Evolutionary conservation across 768 basidiomycete genomes (phyloP).

Genomic region (Hypsizygus marmoreus): DNA sequence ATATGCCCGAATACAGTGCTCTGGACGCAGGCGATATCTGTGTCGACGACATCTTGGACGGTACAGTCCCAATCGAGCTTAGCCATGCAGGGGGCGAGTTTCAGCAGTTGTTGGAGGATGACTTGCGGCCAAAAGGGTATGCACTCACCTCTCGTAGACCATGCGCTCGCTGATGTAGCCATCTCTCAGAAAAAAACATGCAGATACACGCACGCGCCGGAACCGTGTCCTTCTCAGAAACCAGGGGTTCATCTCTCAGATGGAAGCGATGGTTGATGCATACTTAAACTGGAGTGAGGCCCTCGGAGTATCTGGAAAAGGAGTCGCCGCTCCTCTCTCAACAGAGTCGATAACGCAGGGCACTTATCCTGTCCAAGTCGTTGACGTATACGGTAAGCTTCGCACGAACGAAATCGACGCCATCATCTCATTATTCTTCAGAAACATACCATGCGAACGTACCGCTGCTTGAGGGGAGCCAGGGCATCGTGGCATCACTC

Average conservation of each 20-base stretch:
- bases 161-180: no score
- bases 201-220: background rate
- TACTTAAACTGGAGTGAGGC: constrained; percentile 14
- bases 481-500: constrained; percentile 14
- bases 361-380: background rate
- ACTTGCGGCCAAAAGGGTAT: background rate
- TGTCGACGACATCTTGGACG: background rate
- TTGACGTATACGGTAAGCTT: constrained; percentile 10
- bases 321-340: background rate
- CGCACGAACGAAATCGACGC: background rate
- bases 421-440: background rate
- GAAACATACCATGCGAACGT: background rate
- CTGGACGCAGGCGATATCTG: no score
- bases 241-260: constrained; percentile 6
- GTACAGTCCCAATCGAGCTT: background rate
- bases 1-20: background rate
- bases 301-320: background rate
- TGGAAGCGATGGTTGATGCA: constrained; percentile 7
- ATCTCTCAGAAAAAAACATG: no score
- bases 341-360: background rate
- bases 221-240: background rate
- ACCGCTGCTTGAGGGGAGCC: background rate
- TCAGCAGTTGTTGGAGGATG: background rate
- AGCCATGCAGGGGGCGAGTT: background rate
- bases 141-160: no score